Evolutionary conservation across 805 yeast genomes (phyloP).

Genomic region (Saccharomycopsis capsularis): DNA sequence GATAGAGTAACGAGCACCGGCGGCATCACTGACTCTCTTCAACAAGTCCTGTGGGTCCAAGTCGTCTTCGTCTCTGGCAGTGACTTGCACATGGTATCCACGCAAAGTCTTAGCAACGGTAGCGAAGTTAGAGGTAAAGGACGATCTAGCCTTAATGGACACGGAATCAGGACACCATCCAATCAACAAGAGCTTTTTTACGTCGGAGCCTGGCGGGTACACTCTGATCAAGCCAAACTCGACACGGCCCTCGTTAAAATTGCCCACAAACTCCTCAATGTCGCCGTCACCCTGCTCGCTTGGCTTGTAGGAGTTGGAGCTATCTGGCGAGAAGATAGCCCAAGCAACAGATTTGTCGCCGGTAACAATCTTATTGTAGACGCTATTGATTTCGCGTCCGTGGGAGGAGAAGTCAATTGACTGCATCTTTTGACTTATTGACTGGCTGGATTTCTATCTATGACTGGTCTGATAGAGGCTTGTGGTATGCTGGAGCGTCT

Average conservation of each 20-base stretch:
- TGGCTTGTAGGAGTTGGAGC: constrained; percentile 38
- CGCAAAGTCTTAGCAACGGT: constrained; percentile 61
- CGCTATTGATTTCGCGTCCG: constrained; percentile 65
- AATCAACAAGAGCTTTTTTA: constrained; percentile 71
- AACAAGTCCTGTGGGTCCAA: constrained; percentile 71
- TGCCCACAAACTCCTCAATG: constrained; percentile 68
- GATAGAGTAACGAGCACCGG: constrained; percentile 90
- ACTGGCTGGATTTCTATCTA: too few species aligned
- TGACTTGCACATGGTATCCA: constrained; percentile 92
- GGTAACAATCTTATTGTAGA: constrained; percentile 72
- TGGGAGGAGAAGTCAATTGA: constrained; percentile 51
- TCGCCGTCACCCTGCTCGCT: constrained; percentile 53
- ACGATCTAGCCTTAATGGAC: constrained; percentile 66
- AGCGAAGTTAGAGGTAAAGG: constrained; percentile 72
- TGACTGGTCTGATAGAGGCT: too few species aligned
- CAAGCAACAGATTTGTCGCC: constrained; percentile 67
- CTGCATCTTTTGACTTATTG: too few species aligned
- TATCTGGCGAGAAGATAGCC: constrained; percentile 74
- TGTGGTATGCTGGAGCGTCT: too few species aligned
- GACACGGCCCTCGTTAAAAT: constrained; percentile 70
- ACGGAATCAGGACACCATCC: constrained; percentile 99
- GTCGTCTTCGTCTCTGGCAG: constrained; percentile 93
- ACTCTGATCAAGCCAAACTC: constrained; percentile 89
- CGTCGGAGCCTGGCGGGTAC: constrained; percentile 86
- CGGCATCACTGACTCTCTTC: constrained; percentile 75